Evolutionary conservation across 1,284 basidiomycete genomes (phyloP).

Genomic region (Mycosarcoma mackinlayi): DNA sequence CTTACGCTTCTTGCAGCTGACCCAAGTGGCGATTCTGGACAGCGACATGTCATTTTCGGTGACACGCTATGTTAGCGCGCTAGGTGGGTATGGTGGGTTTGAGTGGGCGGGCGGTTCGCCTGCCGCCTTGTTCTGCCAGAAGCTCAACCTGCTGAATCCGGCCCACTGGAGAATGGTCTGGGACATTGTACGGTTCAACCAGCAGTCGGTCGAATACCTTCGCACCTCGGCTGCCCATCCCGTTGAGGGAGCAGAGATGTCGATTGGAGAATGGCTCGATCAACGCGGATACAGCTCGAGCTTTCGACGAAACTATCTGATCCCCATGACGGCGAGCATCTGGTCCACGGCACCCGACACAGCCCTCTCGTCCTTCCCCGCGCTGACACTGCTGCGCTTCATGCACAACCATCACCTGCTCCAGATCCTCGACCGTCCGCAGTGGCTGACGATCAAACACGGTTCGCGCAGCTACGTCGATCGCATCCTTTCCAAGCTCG

Average conservation of each 20-base stretch:
- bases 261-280: conserved; percentile 79
- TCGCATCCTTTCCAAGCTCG: conserved; percentile 36
- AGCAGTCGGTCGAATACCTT: conserved; percentile 72
- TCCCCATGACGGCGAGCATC: conserved; percentile 72
- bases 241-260: conserved; percentile 69
- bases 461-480: conserved; percentile 71
- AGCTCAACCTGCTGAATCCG: conserved; percentile 71
- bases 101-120: conserved; percentile 57
- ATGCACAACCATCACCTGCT: conserved; percentile 84
- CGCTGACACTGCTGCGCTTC: conserved; percentile 78
- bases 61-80: conserved; percentile 18
- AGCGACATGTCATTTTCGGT: conserved; percentile 85
- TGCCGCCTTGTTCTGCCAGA: conserved; percentile 49
- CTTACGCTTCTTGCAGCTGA: conserved; percentile 76
- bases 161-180: conserved; percentile 81
- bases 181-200: conserved; percentile 82
- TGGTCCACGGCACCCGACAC: conserved; percentile 83
- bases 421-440: conserved; percentile 79
- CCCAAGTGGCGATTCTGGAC: conserved; percentile 73
- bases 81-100: conserved; percentile 36
- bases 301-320: conserved; percentile 82
- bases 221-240: conserved; percentile 32
- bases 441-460: conserved; percentile 80
- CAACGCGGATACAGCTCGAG: conserved; percentile 76
- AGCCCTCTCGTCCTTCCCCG: conserved; percentile 79